These are phyloP conservation scores for Amaranthus tricolor DNA, from an alignment of 179 eudicot species.

Conservation along the genomic window DNA sequence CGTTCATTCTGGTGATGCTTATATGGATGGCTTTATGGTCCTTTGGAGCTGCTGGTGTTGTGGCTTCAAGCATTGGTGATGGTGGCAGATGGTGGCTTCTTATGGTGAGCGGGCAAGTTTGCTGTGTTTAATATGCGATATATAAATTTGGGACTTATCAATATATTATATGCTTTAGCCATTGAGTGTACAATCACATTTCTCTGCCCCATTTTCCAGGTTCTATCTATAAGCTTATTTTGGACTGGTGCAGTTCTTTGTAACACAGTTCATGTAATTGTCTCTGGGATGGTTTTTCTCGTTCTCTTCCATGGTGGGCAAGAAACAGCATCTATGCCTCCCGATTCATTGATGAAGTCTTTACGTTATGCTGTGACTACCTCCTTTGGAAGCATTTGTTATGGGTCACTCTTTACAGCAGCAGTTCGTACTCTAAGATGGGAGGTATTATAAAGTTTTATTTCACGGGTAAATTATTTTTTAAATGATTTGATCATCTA, in stretches of 20 bases:
- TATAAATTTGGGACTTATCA: neutral
- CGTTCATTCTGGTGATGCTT: conserved; percentile 78
- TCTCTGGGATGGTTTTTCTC: conserved; percentile 95
- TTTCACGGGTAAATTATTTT: neutral
- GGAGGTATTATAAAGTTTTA: conserved; percentile 50
- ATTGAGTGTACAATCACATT: conserved; percentile 13
- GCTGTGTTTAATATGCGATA: conserved; percentile 29
- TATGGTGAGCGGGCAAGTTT: conserved; percentile 99
- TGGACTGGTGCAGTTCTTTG: conserved; percentile 99
- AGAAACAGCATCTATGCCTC: conserved; percentile 82
- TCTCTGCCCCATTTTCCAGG: conserved; percentile 42
- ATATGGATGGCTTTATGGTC: conserved; percentile 92
- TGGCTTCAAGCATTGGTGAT: conserved; percentile 85
- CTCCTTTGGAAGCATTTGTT: conserved; percentile 97
- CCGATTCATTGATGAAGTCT: conserved; percentile 69
- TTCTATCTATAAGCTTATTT: conserved; percentile 78
- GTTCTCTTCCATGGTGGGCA: conserved; percentile 89
- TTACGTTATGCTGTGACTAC: conserved; percentile 80
- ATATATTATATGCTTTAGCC: conserved; percentile 1
- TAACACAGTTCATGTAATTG: conserved; percentile 89
- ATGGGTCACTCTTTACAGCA: conserved; percentile 95
- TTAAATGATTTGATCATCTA: conserved; percentile 11
- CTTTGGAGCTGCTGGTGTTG: conserved; percentile 94
- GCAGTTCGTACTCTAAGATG: conserved; percentile 90
- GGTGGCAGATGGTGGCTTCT: conserved; percentile 98